Evolutionary conservation across 1,284 basidiomycete genomes (phyloP).

Genomic region (Kwoniella shivajii): DNA sequence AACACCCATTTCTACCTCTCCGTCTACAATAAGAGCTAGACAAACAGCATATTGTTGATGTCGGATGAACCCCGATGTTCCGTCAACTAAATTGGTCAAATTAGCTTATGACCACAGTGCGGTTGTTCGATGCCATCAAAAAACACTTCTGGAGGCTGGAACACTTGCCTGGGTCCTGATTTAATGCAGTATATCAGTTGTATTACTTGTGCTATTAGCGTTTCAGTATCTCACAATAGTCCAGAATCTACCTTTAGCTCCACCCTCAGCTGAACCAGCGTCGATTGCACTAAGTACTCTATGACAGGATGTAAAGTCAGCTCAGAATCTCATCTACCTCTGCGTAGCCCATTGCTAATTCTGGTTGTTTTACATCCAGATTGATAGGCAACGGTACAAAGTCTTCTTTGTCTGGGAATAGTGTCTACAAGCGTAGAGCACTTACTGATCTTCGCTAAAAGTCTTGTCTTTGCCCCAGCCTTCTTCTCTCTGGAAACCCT

Average conservation of each 20-base stretch:
- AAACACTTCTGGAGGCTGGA: background rate
- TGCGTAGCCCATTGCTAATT: too few relatives aligned
- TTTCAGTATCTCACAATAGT: conserved; percentile 62
- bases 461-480: conserved; percentile 44
- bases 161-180: conserved; percentile 39
- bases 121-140: background rate
- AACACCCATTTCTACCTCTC: conserved; percentile 80
- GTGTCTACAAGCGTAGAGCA: too few relatives aligned
- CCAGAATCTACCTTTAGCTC: conserved; percentile 62
- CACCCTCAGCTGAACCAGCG: conserved; percentile 78
- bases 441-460: conserved; percentile 55
- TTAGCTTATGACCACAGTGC: conserved; percentile 8
- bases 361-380: too few relatives aligned
- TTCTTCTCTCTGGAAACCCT: conserved; percentile 61
- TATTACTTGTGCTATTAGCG: background rate
- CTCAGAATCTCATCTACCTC: too few relatives aligned
- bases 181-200: background rate
- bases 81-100: conserved; percentile 36
- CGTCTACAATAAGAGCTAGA: conserved; percentile 83
- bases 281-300: conserved; percentile 84
- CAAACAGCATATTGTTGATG: conserved; percentile 98
- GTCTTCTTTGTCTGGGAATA: too few relatives aligned
- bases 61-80: conserved; percentile 72
- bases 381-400: too few relatives aligned
- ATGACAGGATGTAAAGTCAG: conserved; percentile 39